These are phyloP conservation scores for Pelargonium cotyledonis DNA, from an alignment of 441 rosid species.

Conservation along the genomic window DNA sequence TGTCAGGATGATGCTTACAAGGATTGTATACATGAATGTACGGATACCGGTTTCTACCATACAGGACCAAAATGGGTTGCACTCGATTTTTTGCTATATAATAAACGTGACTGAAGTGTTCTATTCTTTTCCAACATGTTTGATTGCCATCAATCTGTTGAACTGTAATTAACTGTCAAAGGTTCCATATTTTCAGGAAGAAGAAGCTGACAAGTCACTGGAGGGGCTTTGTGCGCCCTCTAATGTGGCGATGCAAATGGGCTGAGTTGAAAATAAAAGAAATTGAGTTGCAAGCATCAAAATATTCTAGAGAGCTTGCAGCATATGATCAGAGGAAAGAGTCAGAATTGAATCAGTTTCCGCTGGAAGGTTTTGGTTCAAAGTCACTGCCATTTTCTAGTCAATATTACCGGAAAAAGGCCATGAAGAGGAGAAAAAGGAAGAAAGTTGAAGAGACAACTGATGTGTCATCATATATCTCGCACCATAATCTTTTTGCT, in stretches of 20 bases:
- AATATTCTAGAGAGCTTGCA: conserved; percentile 53
- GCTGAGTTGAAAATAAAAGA: conserved; percentile 66
- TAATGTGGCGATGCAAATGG: conserved; percentile 97
- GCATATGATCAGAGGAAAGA: conserved; percentile 43
- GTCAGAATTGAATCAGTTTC: conserved; percentile 35
- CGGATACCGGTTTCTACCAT: not conserved
- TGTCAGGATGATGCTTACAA: not conserved
- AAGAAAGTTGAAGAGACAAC: conserved; percentile 61
- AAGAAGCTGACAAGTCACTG: conserved; percentile 82
- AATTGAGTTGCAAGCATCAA: conserved; percentile 54
- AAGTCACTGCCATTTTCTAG: conserved; percentile 60
- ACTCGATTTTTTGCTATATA: not conserved
- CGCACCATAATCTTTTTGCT: conserved; percentile 59
- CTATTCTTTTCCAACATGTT: not conserved
- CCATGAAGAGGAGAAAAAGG: conserved; percentile 66
- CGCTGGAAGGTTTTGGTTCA: conserved; percentile 47
- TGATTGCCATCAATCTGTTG: not conserved
- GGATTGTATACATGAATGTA: not conserved
- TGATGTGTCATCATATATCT: conserved; percentile 47
- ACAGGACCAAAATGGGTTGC: not conserved
- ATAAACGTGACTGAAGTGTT: not conserved
- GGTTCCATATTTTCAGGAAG: conserved; percentile 43
- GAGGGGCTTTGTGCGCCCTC: conserved; percentile 71
- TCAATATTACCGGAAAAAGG: conserved; percentile 43
- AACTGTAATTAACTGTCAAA: conserved; percentile 12